Base-by-base conservation (phyloP, 306 rosid genomes). In the Mucuna pruriens region DNA sequence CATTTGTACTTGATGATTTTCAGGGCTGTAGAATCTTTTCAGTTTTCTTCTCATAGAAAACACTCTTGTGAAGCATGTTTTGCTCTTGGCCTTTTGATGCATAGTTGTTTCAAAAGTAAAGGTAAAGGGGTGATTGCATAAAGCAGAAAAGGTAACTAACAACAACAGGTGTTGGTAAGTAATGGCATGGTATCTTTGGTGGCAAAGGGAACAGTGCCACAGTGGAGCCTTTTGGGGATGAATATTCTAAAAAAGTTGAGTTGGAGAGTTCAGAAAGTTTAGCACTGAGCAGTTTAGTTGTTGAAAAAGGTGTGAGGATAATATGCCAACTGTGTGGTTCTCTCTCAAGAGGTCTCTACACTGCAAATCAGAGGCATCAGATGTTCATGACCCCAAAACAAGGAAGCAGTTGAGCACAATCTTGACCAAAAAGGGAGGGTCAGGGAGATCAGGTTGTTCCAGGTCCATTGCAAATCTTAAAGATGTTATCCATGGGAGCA, bases 401-500 rank as follows among this genome's bases (percentile, higher is more conserved):
- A 88, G 90, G 71, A 90, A 87, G 73, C 93, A 91, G 1, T 76
- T 91, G 80, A 67, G 85, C 83, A 86, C 97, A 86, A 91, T 91
- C 91, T 85, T 82, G 85, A 94, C 98, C 0, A 86, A 90, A 80
- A 94, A 87, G 77, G 86, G 81, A 46, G 88, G 54, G 11, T 33
- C 63, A 74, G 68, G 92, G 3, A 87, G 94, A 83, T 94, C 97
- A 46, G 97, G 98, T 0, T 94, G 98, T 84, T 94, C 98, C 36
- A 91, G 97, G 89, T 91, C 97, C 48, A 94, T 94, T 36, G 94
- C 98, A 31, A 94, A 94, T 85, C 97, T 94, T 83, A 91, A 87
- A 80, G 98, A 94, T 88, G 98, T 94, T 31, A 94, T 94, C 82
- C 98, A 94, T 83, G 98, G 98, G 9, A 94, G 98, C 84, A 94